phyloP scores from a whole-genome alignment of 768 basidiomycete genomes.

The Leccinum rimulosum region DNA sequence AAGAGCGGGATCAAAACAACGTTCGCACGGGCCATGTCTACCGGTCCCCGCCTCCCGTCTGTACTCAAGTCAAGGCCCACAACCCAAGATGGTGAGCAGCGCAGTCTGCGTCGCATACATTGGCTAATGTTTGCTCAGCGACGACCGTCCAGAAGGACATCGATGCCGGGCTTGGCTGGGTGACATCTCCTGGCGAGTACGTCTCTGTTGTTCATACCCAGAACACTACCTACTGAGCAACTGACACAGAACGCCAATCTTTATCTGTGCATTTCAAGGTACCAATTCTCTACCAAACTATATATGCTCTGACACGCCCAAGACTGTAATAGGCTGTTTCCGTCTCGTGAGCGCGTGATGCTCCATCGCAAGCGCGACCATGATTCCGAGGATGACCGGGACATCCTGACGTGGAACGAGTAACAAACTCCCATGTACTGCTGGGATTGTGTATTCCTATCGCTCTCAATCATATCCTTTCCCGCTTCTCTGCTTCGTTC shows the following conservation, averaged over 20 bases:
- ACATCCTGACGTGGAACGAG: constrained; percentile 76
- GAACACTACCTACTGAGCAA: constrained; percentile 5
- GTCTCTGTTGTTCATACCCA: constrained; percentile 18
- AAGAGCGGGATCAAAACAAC: background rate
- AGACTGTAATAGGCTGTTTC: constrained; percentile 74
- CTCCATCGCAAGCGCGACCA: constrained; percentile 75
- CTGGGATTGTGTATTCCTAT: background rate
- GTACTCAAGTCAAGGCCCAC: constrained; percentile 34
- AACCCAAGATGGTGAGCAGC: constrained; percentile 30
- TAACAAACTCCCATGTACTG: constrained; percentile 17
- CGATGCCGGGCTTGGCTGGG: constrained; percentile 50
- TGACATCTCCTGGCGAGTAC: constrained; percentile 66
- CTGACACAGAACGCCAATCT: constrained; percentile 66
- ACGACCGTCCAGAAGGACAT: constrained; percentile 56
- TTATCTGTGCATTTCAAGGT: constrained; percentile 70
- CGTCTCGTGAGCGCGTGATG: constrained; percentile 65
- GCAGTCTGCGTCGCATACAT: background rate
- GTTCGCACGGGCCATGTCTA: constrained; percentile 10
- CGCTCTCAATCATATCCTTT: constrained; percentile 75
- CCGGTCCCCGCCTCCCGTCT: constrained; percentile 31
- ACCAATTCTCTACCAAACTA: background rate
- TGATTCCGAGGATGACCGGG: constrained; percentile 47
- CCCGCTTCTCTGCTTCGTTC: constrained; percentile 88
- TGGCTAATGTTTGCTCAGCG: constrained; percentile 32
- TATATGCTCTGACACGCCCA: constrained; percentile 5